Conservation (phyloP, 345 rosid genomes). For the Arabis alpina region DNA sequence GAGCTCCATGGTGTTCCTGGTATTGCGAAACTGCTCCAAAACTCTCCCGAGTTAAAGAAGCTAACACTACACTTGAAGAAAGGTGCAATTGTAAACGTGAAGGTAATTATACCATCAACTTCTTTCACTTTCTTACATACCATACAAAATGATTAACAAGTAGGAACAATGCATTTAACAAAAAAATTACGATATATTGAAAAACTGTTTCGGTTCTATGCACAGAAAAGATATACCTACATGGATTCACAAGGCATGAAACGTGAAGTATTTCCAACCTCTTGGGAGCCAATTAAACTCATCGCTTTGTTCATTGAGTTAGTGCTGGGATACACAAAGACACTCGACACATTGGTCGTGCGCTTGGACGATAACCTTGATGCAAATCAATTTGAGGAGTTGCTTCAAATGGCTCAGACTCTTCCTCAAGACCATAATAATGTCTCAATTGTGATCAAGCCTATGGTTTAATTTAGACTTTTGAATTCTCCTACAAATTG, state of each 20-base stretch:
- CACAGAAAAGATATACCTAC: background rate
- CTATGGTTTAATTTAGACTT: background rate
- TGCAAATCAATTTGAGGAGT: background rate
- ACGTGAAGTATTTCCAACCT: background rate
- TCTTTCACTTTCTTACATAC: background rate
- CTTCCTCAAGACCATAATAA: background rate
- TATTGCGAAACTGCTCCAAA: conserved; percentile 25
- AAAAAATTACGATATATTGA: background rate
- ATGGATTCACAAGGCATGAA: background rate
- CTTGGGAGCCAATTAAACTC: background rate
- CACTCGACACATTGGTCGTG: background rate
- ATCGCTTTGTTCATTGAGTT: background rate
- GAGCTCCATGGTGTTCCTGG: conserved; percentile 21
- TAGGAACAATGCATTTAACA: background rate
- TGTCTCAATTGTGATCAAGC: background rate
- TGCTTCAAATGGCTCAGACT: background rate
- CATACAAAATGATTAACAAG: background rate
- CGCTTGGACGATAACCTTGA: background rate
- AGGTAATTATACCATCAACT: background rate
- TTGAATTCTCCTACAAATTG: background rate
- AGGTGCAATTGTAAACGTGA: background rate
- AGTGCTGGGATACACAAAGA: background rate
- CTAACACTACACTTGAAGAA: conserved; percentile 27
- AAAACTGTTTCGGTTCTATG: background rate
- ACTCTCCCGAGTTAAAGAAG: conserved; percentile 35